These are phyloP conservation scores for Globisporangium splendens DNA, from an alignment of 352 stramenopile species.

Conservation along the genomic window DNA sequence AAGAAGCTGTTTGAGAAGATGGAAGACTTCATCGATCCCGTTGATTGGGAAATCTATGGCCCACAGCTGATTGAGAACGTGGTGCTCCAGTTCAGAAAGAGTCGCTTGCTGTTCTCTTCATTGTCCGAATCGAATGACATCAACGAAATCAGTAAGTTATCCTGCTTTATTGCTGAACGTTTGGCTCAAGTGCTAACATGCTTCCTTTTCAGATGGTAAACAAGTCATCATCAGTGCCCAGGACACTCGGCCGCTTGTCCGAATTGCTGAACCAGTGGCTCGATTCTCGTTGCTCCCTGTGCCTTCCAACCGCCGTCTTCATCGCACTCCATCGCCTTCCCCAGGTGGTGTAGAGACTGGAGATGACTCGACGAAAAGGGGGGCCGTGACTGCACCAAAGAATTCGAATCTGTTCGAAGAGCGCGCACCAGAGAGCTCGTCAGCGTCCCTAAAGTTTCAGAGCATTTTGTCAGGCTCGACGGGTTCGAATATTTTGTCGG, in stretches of 20 bases:
- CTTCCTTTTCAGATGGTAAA: constrained; percentile 57
- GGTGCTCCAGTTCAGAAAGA: constrained; percentile 82
- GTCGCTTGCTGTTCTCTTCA: constrained; percentile 81
- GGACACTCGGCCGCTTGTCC: constrained; percentile 60
- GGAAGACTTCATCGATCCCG: constrained; percentile 80
- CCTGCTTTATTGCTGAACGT: background rate
- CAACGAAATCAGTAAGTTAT: constrained; percentile 77
- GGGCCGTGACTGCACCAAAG: constrained; percentile 16
- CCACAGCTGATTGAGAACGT: constrained; percentile 85
- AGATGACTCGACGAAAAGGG: constrained; percentile 29
- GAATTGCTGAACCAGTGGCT: constrained; percentile 70
- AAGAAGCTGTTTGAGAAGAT: constrained; percentile 73
- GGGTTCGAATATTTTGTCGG: constrained; percentile 63
- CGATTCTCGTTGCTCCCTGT: constrained; percentile 81
- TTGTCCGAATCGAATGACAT: constrained; percentile 80
- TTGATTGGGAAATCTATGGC: constrained; percentile 89
- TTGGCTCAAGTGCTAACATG: constrained; percentile 4
- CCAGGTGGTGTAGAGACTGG: constrained; percentile 5
- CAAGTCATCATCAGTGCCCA: constrained; percentile 62
- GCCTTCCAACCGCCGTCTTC: constrained; percentile 51
- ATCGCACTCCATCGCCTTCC: constrained; percentile 29
- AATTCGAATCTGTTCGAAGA: constrained; percentile 44
- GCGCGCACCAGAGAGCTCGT: constrained; percentile 21
- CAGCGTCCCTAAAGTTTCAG: constrained; percentile 45
- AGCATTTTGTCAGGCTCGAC: constrained; percentile 65